These are phyloP conservation scores for Pezicula rhizophila DNA, from an alignment of 2,329 filamentous ascomycete species.

Conservation along the genomic window DNA sequence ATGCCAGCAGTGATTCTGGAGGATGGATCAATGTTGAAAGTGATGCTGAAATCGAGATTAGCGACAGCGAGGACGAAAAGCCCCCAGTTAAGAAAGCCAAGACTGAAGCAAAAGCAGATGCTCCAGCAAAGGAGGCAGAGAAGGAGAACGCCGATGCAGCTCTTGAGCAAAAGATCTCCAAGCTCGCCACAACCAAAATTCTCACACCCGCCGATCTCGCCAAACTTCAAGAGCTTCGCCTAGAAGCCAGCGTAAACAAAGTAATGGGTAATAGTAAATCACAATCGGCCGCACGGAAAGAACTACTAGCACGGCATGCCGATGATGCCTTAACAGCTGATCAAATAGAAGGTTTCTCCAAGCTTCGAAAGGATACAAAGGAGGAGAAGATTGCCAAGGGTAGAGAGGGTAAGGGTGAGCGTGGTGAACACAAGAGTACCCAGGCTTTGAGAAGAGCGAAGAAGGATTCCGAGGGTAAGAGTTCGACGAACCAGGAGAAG, in stretches of 20 bases:
- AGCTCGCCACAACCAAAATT: constrained; percentile 85
- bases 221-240: constrained; percentile 83
- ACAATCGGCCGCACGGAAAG: constrained; percentile 32
- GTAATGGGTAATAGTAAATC: constrained; percentile 41
- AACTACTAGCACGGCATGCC: constrained; percentile 53
- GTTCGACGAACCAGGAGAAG: constrained; percentile 96
- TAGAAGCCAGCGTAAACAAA: constrained; percentile 65
- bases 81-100: constrained; percentile 62
- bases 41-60: constrained; percentile 72
- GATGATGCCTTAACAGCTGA: constrained; percentile 88
- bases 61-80: constrained; percentile 69
- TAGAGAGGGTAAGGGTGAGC: constrained; percentile 72
- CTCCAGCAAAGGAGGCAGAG: constrained; percentile 35
- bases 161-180: constrained; percentile 47
- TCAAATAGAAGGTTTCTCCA: constrained; percentile 82
- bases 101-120: constrained; percentile 27
- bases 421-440: constrained; percentile 77
- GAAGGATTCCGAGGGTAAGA: constrained; percentile 87
- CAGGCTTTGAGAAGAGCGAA: constrained; percentile 79
- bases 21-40: constrained; percentile 91
- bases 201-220: constrained; percentile 94
- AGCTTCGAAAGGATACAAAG: constrained; percentile 77
- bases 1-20: constrained; percentile 44
- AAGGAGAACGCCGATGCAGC: constrained; percentile 34
- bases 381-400: constrained; percentile 83